A percentile compares a stretch with the other conserved stretches of the same genome.
phyloP scores from a whole-genome alignment of 2,329 filamentous ascomycete species.

The Fusarium illudens region DNA sequence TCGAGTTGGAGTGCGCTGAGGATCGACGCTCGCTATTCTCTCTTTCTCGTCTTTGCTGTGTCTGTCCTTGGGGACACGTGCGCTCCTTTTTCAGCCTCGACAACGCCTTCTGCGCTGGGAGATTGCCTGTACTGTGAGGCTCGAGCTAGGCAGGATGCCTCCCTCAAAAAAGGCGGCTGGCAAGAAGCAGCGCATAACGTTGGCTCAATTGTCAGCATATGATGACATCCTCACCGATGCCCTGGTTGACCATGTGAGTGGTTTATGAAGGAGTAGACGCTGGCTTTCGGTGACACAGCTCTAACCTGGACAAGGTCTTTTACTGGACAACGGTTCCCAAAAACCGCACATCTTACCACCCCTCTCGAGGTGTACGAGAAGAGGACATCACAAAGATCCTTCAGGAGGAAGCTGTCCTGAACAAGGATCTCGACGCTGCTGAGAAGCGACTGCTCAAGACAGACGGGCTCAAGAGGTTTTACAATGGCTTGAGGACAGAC shows the following conservation, averaged over 20 bases:
- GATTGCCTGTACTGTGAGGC: neutral
- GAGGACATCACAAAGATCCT: conserved; percentile 69
- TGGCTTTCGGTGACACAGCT: conserved; percentile 16
- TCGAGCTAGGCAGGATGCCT: conserved; percentile 45
- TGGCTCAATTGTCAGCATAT: conserved; percentile 89
- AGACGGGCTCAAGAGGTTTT: conserved; percentile 77
- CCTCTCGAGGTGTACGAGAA: conserved; percentile 79
- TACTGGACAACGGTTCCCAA: conserved; percentile 98
- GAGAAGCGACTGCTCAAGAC: conserved; percentile 77
- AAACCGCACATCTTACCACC: conserved; percentile 85
- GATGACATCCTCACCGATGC: conserved; percentile 97
- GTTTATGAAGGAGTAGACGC: conserved; percentile 2
- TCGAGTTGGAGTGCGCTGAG: conserved; percentile 1
- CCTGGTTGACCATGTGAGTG: conserved; percentile 89
- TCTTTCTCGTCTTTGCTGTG: conserved; percentile 21
- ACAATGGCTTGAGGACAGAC: conserved; percentile 71
- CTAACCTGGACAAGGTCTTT: conserved; percentile 70
- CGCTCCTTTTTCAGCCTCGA: conserved; percentile 27
- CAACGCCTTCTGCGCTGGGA: neutral
- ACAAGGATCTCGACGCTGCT: conserved; percentile 74
- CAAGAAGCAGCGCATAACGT: conserved; percentile 78
- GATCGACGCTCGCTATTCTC: conserved; percentile 25
- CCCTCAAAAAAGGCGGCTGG: conserved; percentile 47
- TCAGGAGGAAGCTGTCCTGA: conserved; percentile 73
- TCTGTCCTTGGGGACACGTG: conserved; percentile 29